Evolutionary conservation across 345 rosid species (phyloP), one percentile per base, ranked within the genome.

Genomic region (Aegle marmelos): DNA sequence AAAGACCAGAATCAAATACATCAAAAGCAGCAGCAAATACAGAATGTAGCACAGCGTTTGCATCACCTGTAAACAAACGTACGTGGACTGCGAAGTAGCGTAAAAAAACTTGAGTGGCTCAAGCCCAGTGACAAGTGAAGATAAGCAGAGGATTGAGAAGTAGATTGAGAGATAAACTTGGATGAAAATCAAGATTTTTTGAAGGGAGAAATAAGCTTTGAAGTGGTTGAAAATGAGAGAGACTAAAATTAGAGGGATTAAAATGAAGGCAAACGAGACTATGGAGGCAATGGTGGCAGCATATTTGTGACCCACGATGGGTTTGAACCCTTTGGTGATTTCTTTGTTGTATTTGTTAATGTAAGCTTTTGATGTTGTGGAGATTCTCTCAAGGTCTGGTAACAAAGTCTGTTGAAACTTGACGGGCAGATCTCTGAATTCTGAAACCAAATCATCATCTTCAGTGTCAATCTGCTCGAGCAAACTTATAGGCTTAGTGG

Each of bases 141-240:
- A 90, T 48, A 91, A 34, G 54, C 93, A 87, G 7, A 97, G 97
- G 77, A 94, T 97, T 1, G 96, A 73, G 96, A 93, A 94, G 89
- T 97, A 97, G 79, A 97, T 94, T 2, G 96, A 87, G 84, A 97
- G 98, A 83, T 97, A 96, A 53, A 91, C 87, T 83, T 97, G 98
- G 87, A 93, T 84, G 82, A 90, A 97, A 75, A 94, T 90, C 28
- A 94, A 75, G 82, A 92, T 64, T 45, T 91, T 93, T 60, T 97
- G 99, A 64, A 97, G 86, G 1, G 98, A 97, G 83, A 97, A 94
- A 19, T 91, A 94, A 10, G 97, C 90, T 87, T 93, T 92, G 90
- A 97, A 85, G 37, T 85, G 85, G 82, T 88, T 91, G 82, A 94
- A 78, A 53, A 94, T 73, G 76, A 97, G 90, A 10, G 97, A 94